Base-by-base conservation (phyloP, 768 basidiomycete genomes). In the Tylopilus rubrobrunneus region DNA sequence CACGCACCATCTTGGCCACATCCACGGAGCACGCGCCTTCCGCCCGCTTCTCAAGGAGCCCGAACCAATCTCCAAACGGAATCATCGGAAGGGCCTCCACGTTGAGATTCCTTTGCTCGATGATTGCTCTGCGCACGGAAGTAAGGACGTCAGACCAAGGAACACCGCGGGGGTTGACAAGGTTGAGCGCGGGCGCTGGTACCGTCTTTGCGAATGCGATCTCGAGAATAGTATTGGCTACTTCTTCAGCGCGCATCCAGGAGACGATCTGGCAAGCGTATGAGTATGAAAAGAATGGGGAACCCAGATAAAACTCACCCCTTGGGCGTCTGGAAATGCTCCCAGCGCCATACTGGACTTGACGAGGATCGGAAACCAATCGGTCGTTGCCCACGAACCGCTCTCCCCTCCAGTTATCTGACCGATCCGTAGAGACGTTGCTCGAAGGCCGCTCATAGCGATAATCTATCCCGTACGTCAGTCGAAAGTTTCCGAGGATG, bases 291-390 rank as follows among this genome's bases (percentile, higher is more conserved):
- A 31, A 11, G 31, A 31, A 1, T 31, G 31, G 5, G 7, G 25
- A 3, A 25, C 25, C 25, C 4, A 31, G 31, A 11, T 11, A 8
- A 31, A 7, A 62, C 76, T 49, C 56, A 78, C 78, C 19, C 71
- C 70, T 1, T 57, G 48, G 1, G 66, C 62, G n/a, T 56, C 51
- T 7, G 72, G 71, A 4, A 74, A 50, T 14, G 53, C 57, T 45
- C 67, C 68, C 7, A 66, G 57, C 4, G 56, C 49, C 9, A 67
- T n/a, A 44, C 71, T 70, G 0, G 71, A 69, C 48, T 73, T 67
- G 14, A 76, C 66, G 5, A 80, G 60, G 36, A 72, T 67, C 15
- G 79, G 78, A 27, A 80, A 58, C 80, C 79, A 81, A 45, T 80
- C 77, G 0, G 64, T 71, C 5, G 69, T 66, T 2, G 69, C 70